phyloP scores from a whole-genome alignment of 345 rosid species.

The Salix arbutifolia region DNA sequence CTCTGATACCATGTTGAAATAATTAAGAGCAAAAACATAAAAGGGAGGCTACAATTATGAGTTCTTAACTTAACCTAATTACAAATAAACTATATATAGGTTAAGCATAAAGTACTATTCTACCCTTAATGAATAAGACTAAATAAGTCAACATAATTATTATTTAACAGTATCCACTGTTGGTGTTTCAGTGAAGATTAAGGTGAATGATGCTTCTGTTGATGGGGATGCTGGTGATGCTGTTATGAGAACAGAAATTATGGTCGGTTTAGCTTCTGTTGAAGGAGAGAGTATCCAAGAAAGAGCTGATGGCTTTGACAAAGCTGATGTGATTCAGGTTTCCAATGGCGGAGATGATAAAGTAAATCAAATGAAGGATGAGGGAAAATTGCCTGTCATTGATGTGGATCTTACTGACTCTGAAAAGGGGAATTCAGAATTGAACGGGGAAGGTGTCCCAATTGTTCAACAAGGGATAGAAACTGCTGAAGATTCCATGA shows the following conservation, averaged over 20 bases:
- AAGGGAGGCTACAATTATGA: no score
- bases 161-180: background rate
- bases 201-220: conserved; percentile 14
- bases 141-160: no score
- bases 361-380: conserved; percentile 6
- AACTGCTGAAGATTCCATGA: background rate
- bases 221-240: conserved; percentile 21
- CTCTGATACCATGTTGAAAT: no score
- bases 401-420: background rate
- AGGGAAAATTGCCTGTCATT: background rate
- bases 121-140: no score
- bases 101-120: no score
- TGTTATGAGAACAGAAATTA: conserved; percentile 4
- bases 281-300: conserved; percentile 24
- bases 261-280: background rate
- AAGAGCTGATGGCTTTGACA: conserved; percentile 11
- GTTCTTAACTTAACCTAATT: no score
- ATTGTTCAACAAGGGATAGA: background rate
- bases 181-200: conserved; percentile 1
- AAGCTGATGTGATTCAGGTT: conserved; percentile 24
- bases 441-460: background rate
- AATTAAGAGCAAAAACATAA: no score
- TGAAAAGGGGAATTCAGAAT: background rate
- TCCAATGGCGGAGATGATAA: conserved; percentile 7
- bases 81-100: no score